Evolutionary conservation across 1,139 yeast species (phyloP), one percentile per base, ranked within the genome.

Genomic region (Eremothecium cymbalariae): DNA sequence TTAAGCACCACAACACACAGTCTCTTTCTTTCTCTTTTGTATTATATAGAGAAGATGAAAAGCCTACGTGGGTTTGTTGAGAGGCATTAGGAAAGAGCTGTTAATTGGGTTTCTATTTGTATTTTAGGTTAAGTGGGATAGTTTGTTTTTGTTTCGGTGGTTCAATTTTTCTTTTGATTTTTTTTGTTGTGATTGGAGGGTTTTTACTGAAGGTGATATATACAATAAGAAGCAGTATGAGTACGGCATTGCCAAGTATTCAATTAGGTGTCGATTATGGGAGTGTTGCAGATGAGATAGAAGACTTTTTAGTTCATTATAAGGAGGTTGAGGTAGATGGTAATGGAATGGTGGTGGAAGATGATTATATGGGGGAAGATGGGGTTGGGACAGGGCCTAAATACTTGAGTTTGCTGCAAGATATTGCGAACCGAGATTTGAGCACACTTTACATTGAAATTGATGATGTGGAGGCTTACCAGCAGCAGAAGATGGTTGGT

Each of bases 401-500:
- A 57, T 90, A 90, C 59, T 64, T 81, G 76, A 67, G 64, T 26
- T 45, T 81, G n/a, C 64, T 90, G 34, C 95, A 85, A 54, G 65
- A 74, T 46, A 70, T 93, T 18, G 88, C 97, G 39, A 85, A 93
- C 59, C 72, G 98, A 50, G 86, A 86, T 44, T 48, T 67, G 18
- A 65, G 81, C 24, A 74, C 86, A 2, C 53, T 90, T 14, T 65
- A 68, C 39, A 68, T 93, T 34, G 95, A 85, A 43, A 67, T 93
- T 36, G 95, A 93, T 55, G 99, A 93, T 57, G 63, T 93, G 6
- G 21, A 12, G 18, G 34, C 22, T 7, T 34, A 34, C 23, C 34
- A 31, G 16, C 14, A 25, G 25, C 16, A 30, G 27, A 13, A 21
- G 26, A 16, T 14, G 12, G 18, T n/a, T 16, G 6, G 8, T 15